Conservation (phyloP, 768 basidiomycete genomes). For the Mycena rebaudengoi region DNA sequence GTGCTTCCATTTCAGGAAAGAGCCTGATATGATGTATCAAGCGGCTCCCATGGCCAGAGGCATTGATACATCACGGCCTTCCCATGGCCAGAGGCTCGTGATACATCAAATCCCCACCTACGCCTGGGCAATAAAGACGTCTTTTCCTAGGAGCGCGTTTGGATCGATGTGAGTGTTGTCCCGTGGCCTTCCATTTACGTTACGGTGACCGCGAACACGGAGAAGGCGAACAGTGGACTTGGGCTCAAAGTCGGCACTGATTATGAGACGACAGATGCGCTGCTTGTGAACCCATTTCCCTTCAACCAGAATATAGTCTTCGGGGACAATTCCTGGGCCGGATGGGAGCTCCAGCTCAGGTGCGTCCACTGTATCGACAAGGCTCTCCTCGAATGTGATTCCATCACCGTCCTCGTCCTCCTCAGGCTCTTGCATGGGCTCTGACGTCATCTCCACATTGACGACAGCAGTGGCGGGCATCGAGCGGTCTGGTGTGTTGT, state of each 20-base stretch:
- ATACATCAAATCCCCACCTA: too few relatives aligned
- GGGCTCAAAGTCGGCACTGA: neutral
- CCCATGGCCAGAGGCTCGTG: too few relatives aligned
- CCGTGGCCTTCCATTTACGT: neutral
- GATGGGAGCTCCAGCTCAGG: slow-evolving; percentile 11
- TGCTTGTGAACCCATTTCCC: slow-evolving; percentile 11
- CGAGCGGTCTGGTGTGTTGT: neutral
- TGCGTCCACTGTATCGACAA: slow-evolving; percentile 28
- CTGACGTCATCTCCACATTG: too few relatives aligned
- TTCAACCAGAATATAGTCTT: neutral
- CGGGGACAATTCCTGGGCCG: neutral
- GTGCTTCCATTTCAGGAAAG: too few relatives aligned
- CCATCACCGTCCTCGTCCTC: slow-evolving; percentile 27
- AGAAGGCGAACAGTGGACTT: neutral
- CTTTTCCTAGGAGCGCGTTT: neutral
- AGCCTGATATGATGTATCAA: too few relatives aligned
- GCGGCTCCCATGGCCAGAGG: too few relatives aligned
- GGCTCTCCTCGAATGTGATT: slow-evolving; percentile 33
- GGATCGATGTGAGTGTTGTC: neutral
- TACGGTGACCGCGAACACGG: neutral
- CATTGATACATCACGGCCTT: too few relatives aligned
- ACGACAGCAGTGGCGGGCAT: too few relatives aligned
- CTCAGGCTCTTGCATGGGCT: too few relatives aligned
- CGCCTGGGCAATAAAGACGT: too few relatives aligned
- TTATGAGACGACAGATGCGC: slow-evolving; percentile 1